These are phyloP conservation scores for Camellia japonica DNA, from an alignment of 148 eudicot genomes.

Conservation along the genomic window DNA sequence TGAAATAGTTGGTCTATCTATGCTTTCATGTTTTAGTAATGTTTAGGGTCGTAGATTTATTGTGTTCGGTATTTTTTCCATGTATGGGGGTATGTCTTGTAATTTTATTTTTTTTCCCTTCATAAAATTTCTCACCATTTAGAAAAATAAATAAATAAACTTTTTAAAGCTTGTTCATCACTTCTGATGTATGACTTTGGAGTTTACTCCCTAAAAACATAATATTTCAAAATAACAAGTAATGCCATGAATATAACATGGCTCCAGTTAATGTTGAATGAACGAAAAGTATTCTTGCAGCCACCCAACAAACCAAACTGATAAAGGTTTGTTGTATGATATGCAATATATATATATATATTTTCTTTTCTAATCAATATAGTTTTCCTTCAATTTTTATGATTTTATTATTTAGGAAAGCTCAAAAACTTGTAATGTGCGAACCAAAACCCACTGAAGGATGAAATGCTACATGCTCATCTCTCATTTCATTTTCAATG, in stretches of 20 bases:
- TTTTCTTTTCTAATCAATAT: neutral
- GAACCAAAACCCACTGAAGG: neutral
- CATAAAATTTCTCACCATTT: too few relatives aligned
- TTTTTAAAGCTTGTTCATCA: neutral
- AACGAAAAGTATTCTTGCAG: neutral
- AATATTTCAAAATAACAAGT: neutral
- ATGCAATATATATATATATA: neutral
- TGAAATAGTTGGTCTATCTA: too few relatives aligned
- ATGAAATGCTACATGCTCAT: neutral
- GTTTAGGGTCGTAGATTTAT: too few relatives aligned
- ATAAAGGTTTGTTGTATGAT: neutral
- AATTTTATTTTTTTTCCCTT: too few relatives aligned
- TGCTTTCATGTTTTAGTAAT: too few relatives aligned
- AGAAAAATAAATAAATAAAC: too few relatives aligned
- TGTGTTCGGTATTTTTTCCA: too few relatives aligned
- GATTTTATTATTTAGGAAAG: neutral
- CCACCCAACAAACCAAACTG: neutral
- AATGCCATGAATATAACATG: neutral
- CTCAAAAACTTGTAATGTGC: constrained; percentile 7
- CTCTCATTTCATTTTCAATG: neutral
- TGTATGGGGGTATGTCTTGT: too few relatives aligned
- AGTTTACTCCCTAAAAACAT: too few relatives aligned
- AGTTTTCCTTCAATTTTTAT: neutral
- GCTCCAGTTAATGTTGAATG: neutral
- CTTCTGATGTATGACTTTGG: neutral